Base-by-base conservation (phyloP, 768 basidiomycete species). In the Tulasnella sp. region DNA sequence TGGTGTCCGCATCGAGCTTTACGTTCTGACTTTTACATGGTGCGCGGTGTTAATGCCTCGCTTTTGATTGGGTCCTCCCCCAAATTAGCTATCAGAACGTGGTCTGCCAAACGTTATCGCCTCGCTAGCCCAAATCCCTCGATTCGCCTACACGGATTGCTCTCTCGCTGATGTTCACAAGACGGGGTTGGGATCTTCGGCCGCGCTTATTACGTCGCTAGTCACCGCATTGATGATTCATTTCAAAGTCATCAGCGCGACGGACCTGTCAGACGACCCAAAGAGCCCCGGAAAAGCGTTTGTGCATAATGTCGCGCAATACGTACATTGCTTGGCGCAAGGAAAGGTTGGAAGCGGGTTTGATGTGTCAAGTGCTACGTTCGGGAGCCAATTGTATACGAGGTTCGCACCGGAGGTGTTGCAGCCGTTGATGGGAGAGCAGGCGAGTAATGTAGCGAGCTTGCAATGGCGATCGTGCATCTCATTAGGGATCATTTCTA, bases 271-370 rank as follows among this genome's bases (percentile, higher is more conserved):
- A 19, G 83, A 84, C 36, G 81, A 84, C 7, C 80, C 84, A 58
- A 49, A 36, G 38, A 84, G 83, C 79, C 83, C 85, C 34, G 89
- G 87, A 29, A 85, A 89, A 77, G 78, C 81, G 15, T 79, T 97
- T 22, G 91, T 93, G 0, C 97, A 99, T 83, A 98, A 97, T 82
- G 87, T 93, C 58, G 91, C 97, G 4, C 97, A 99, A 81, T 97
- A 91, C 82, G 89, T 95, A 8, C 97, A 99, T 82, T 98, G 96
- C 81, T 86, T 96, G 45, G 97, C 97, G 0, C 97, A 99, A 84
- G 97, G 97, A 52, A 99, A 99, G 84, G 91, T 99, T 19, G 97
- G 97, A 38, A 95, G 93, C 80, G 97, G 97, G 7, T 99, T 99
- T 84, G 97, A 99, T 81, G 93, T 99, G 68, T 90, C 94, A 7